Evolutionary conservation across 2,329 filamentous ascomycete species (phyloP).

Genomic region (Amauroascus verrucosus): DNA sequence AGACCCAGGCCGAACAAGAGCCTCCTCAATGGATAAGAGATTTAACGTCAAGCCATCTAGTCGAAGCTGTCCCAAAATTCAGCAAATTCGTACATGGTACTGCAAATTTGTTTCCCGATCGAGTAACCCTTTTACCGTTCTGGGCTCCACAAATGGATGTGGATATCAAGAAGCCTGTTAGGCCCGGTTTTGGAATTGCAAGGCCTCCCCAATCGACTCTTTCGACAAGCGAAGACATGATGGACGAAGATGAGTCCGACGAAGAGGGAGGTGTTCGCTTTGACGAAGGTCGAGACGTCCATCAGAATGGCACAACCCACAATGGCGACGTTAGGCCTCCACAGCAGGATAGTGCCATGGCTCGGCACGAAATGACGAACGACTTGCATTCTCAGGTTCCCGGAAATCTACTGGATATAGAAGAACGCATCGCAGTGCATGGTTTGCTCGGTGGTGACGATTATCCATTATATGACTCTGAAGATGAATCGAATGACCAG

Average conservation of each 20-base stretch:
- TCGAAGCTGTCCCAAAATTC: conserved; percentile 98
- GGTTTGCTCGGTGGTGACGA: conserved; percentile 53
- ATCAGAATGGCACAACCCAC: conserved; percentile 36
- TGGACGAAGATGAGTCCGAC: conserved; percentile 61
- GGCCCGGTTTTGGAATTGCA: conserved; percentile 82
- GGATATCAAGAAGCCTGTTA: conserved; percentile 87
- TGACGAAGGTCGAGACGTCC: conserved; percentile 23
- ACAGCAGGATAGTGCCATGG: conserved; percentile 41
- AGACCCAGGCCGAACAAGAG: conserved; percentile 90
- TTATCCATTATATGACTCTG: conserved; percentile 83
- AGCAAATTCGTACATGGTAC: conserved; percentile 98
- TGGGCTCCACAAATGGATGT: conserved; percentile 99
- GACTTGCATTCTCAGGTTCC: conserved; percentile 38
- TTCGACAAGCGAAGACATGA: conserved; percentile 65
- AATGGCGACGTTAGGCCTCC: conserved; percentile 26
- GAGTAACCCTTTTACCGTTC: conserved; percentile 84
- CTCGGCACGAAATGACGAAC: conserved; percentile 42
- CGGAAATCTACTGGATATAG: conserved; percentile 55
- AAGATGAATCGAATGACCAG: conserved; percentile 66
- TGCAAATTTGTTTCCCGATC: conserved; percentile 72
- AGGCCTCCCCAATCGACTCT: conserved; percentile 64
- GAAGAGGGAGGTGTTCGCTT: conserved; percentile 43
- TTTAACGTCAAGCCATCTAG: conserved; percentile 82
- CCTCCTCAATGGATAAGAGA: conserved; percentile 95
- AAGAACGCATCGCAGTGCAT: conserved; percentile 65